Conservation (phyloP, 768 basidiomycete species). For the Holtermannia corniformis region DNA sequence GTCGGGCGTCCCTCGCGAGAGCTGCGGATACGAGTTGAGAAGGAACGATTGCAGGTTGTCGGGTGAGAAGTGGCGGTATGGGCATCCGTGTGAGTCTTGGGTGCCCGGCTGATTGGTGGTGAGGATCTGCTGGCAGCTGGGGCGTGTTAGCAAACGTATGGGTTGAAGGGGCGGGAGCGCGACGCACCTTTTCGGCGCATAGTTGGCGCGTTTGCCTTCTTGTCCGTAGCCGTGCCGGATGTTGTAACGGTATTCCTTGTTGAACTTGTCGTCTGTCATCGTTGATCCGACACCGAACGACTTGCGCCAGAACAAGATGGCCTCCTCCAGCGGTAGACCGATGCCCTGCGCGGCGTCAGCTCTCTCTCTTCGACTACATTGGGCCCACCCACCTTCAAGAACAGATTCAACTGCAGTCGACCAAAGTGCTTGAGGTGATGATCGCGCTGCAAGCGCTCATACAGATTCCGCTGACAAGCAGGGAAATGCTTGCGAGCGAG, state of each 20-base stretch:
- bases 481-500: conserved; percentile 84
- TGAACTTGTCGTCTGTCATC: conserved; percentile 87
- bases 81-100: conserved; percentile 73
- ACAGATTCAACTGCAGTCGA: conserved; percentile 80
- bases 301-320: conserved; percentile 82
- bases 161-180: background rate
- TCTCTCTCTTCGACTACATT: background rate
- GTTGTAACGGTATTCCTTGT: conserved; percentile 95
- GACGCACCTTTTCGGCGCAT: conserved; percentile 73
- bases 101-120: conserved; percentile 58
- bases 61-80: conserved; percentile 76
- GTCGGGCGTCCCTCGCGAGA: conserved; percentile 57
- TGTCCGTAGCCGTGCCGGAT: conserved; percentile 90
- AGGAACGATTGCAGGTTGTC: conserved; percentile 75
- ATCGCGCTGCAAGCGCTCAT: conserved; percentile 65
- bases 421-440: conserved; percentile 88
- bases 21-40: conserved; percentile 29
- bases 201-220: conserved; percentile 90
- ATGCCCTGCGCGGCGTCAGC: conserved; percentile 54
- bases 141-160: background rate
- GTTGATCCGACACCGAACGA: conserved; percentile 52
- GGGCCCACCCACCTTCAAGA: conserved; percentile 64
- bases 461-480: conserved; percentile 84
- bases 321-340: conserved; percentile 89
- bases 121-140: conserved; percentile 82